Evolutionary conservation across 257 asterid species (phyloP).

Genomic region (Penstemon davidsonii): DNA sequence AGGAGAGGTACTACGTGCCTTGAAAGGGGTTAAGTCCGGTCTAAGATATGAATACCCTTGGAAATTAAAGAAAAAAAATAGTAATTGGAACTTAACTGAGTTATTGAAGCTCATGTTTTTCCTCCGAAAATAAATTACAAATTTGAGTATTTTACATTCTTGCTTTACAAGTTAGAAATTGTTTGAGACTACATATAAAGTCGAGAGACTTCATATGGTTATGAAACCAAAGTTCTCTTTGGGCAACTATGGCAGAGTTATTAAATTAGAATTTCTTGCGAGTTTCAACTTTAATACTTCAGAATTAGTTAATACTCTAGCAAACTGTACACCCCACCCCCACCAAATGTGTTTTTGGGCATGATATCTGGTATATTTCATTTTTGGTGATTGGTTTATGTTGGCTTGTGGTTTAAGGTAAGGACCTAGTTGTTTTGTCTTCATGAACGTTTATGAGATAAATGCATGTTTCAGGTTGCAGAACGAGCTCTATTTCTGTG

Average conservation of each 20-base stretch:
- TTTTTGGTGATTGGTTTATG: too few relatives aligned
- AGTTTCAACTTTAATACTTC: neutral
- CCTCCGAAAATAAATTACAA: neutral
- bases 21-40: too few relatives aligned
- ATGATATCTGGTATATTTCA: neutral
- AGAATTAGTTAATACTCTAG: neutral
- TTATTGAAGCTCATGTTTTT: slow-evolving; percentile 1
- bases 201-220: neutral
- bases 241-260: neutral
- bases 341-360: neutral
- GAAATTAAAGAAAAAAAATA: too few relatives aligned
- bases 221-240: neutral
- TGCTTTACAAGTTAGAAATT: neutral
- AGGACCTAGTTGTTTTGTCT: neutral
- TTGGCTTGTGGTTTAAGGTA: too few relatives aligned
- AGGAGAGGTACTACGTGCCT: too few relatives aligned
- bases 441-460: slow-evolving; percentile 15
- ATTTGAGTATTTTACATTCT: neutral
- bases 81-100: neutral
- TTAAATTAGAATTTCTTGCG: too few relatives aligned
- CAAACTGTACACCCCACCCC: neutral
- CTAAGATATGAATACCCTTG: too few relatives aligned
- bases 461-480: slow-evolving; percentile 61
- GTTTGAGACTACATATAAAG: neutral
- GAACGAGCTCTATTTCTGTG: slow-evolving; percentile 78